These are phyloP conservation scores for Leccinum proliferum DNA, from an alignment of 1,284 basidiomycete species.

Conservation along the genomic window DNA sequence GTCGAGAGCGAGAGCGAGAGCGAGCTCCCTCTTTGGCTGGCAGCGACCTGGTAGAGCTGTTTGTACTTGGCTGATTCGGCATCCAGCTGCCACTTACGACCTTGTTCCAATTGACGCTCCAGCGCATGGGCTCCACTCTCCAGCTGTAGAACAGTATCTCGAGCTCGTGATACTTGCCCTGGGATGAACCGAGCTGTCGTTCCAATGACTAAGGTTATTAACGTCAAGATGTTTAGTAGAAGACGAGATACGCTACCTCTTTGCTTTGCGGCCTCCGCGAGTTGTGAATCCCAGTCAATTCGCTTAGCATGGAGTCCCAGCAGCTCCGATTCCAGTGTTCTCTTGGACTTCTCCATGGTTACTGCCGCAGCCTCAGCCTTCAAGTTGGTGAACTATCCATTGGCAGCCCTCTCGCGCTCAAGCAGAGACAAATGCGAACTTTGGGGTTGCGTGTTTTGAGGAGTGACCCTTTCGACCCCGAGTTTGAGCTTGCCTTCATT, in stretches of 20 bases:
- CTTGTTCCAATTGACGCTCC: slow-evolving; percentile 65
- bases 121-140: slow-evolving; percentile 78
- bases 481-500: too few species aligned
- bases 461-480: too few species aligned
- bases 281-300: slow-evolving; percentile 62
- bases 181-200: slow-evolving; percentile 67
- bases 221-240: too few species aligned
- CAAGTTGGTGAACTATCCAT: too few species aligned
- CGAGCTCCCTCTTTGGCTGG: slow-evolving; percentile 62
- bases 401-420: too few species aligned
- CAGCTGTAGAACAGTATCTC: slow-evolving; percentile 84
- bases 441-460: too few species aligned
- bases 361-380: too few species aligned
- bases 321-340: too few species aligned
- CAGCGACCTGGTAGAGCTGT: slow-evolving; percentile 38
- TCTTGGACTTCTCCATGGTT: too few species aligned
- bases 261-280: slow-evolving; percentile 61
- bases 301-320: slow-evolving; percentile 57
- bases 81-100: slow-evolving; percentile 36
- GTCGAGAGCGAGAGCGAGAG: slow-evolving; percentile 42
- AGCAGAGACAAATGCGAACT: too few species aligned
- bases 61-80: too few species aligned
- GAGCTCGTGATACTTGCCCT: slow-evolving; percentile 76
- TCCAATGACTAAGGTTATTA: slow-evolving; percentile 46
- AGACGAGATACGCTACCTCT: slow-evolving; percentile 49